A percentile compares a stretch with the other conserved stretches of the same genome.
phyloP scores from a whole-genome alignment of 2,329 filamentous ascomycete species.

The Pestalotiopsis sp. region DNA sequence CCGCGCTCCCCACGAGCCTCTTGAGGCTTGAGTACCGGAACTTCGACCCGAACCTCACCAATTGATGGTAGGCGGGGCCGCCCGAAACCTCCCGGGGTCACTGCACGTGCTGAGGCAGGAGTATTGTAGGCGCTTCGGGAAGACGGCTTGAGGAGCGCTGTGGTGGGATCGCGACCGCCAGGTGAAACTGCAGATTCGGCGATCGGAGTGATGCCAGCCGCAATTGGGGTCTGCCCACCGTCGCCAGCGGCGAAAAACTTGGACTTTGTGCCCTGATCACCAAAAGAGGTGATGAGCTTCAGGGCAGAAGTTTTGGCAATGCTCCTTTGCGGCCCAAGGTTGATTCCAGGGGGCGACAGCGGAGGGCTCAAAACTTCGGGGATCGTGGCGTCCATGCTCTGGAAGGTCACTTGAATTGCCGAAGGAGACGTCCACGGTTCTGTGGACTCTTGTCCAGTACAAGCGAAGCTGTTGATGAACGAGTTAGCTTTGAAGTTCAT shows the following conservation, averaged over 20 bases:
- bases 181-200: slow-evolving; percentile 78
- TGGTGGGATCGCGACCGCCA: slow-evolving; percentile 64
- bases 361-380: slow-evolving; percentile 69
- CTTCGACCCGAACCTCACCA: slow-evolving; percentile 58
- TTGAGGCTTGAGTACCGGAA: slow-evolving; percentile 20
- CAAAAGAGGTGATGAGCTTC: slow-evolving; percentile 91
- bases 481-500: slow-evolving; percentile 14
- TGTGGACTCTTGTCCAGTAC: slow-evolving; percentile 80
- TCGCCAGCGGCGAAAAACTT: slow-evolving; percentile 63
- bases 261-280: slow-evolving; percentile 60
- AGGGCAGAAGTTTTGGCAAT: slow-evolving; percentile 81
- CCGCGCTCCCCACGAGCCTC: slow-evolving; percentile 24
- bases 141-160: slow-evolving; percentile 68
- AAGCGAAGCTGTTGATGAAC: slow-evolving; percentile 67
- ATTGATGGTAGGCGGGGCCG: slow-evolving; percentile 76
- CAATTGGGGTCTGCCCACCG: slow-evolving; percentile 72
- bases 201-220: slow-evolving; percentile 85
- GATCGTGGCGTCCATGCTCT: slow-evolving; percentile 55
- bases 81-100: slow-evolving; percentile 60
- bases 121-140: slow-evolving; percentile 71
- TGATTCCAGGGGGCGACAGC: slow-evolving; percentile 70
- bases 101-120: slow-evolving; percentile 66
- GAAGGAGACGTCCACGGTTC: slow-evolving; percentile 89
- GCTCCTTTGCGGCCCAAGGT: slow-evolving; percentile 59
- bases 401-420: slow-evolving; percentile 63